These are phyloP conservation scores for Zalaria sp. DNA, from an alignment of 2,329 filamentous ascomycete genomes.

Conservation along the genomic window DNA sequence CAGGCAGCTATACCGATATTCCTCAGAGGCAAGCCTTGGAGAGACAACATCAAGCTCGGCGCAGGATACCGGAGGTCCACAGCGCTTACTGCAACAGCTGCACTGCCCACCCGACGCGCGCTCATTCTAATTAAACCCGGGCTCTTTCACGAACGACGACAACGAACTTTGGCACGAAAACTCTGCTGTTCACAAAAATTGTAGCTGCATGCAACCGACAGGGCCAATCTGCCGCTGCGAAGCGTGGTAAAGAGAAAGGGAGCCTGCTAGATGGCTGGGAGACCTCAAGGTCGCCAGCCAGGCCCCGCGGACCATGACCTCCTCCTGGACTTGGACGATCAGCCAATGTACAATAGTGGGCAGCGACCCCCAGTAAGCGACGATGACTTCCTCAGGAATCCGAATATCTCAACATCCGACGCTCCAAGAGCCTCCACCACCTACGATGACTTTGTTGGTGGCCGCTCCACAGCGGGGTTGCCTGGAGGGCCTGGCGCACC, in stretches of 20 bases:
- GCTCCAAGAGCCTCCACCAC: constrained; percentile 71
- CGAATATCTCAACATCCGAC: constrained; percentile 49
- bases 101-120: too few species aligned
- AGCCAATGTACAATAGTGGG: constrained; percentile 57
- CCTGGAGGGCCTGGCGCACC: constrained; percentile 28
- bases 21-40: too few species aligned
- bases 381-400: constrained; percentile 63
- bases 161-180: too few species aligned
- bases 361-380: constrained; percentile 69
- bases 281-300: constrained; percentile 36
- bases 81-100: too few species aligned
- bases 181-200: neutral
- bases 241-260: neutral
- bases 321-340: constrained; percentile 59
- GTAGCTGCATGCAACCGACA: neutral
- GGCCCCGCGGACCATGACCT: constrained; percentile 35
- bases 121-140: too few species aligned
- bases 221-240: neutral
- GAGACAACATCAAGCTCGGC: too few species aligned
- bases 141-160: too few species aligned
- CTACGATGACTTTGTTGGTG: constrained; percentile 87
- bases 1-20: too few species aligned
- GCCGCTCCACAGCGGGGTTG: constrained; percentile 31
- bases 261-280: constrained; percentile 32
- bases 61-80: too few species aligned